Evolutionary conservation across 352 stramenopile species (phyloP), one percentile per base, ranked within the genome.

Genomic region (Pythium phragmiticola): DNA sequence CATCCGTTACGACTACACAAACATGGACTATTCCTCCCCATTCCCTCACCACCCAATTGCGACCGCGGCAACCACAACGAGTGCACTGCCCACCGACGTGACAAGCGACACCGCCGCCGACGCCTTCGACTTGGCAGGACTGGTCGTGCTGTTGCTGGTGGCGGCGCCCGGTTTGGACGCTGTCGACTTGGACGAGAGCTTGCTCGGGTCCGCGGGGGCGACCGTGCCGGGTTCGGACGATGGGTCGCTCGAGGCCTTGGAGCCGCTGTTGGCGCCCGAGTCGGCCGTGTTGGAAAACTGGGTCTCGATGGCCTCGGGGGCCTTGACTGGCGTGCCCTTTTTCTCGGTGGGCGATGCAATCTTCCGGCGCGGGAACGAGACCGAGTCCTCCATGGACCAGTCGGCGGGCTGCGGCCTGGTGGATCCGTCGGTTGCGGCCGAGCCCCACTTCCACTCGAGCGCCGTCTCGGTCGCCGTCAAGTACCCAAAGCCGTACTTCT

Each of bases 401-500:
- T 76, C 76, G 14, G 64, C 65, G 16, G 78, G 75, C 37, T 76
- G 69, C 4, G 81, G 81, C 2, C 71, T 70, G 36, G 77, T 63
- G 2, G 66, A 77, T 4, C 60, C 66, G 42, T 88, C 79, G 7
- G 74, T 73, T 4, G 72, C 81, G 5, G 81, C 73, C 11, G 77
- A 77, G 1, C 81, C 81, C 79, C 79, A 90, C 28, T 80, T 71
- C 81, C 81, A 90, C 49, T 84, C 53, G 14, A 92, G 65, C 11
- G 65, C 74, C 16, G 75, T 55, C 14, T 75, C 61, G 8, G 81
- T 89, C 54, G 78, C 84, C 1, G 74, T 90, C 56, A 92, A 48
- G 50, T 86, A 90, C 7, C 84, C 84, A 59, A 78, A 92, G 11
- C 84, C 84, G 63, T 92, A 92, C 64, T 90, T 87, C 1, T 76